phyloP scores from a whole-genome alignment of 257 asterid genomes.

The Solanum bulbocastanum region DNA sequence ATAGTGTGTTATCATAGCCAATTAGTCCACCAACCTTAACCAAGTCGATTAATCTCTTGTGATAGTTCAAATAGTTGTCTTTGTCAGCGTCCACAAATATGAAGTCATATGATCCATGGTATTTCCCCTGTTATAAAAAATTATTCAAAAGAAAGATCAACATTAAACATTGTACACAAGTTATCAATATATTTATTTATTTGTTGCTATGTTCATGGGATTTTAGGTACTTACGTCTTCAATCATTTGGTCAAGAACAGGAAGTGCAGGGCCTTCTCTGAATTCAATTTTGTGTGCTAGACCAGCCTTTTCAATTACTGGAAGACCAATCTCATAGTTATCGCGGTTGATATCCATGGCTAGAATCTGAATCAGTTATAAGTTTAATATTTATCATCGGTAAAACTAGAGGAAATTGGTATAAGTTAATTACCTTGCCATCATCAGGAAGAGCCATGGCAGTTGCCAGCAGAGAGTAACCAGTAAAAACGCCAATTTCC shows the following conservation, averaged over 20 bases:
- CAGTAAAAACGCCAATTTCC: constrained; percentile 55
- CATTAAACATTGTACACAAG: not conserved
- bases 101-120: constrained; percentile 43
- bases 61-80: constrained; percentile 47
- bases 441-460: constrained; percentile 54
- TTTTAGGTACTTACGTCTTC: not conserved
- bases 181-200: not conserved
- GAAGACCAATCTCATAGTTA: constrained; percentile 43
- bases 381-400: not conserved
- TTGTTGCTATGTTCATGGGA: not conserved
- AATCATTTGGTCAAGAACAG: constrained; percentile 11
- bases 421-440: constrained; percentile 24
- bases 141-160: not conserved
- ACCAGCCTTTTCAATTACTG: constrained; percentile 38
- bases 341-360: constrained; percentile 48
- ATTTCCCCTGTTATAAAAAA: constrained; percentile 26
- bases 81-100: constrained; percentile 71
- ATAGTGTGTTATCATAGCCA: constrained; percentile 55
- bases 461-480: constrained; percentile 48
- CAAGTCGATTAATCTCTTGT: constrained; percentile 33
- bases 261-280: constrained; percentile 13
- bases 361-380: constrained; percentile 14
- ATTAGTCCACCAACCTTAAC: constrained; percentile 53
- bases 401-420: not conserved
- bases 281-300: constrained; percentile 40